Evolutionary conservation across 169 alveolate species (phyloP), one percentile per base, ranked within the genome.

Genomic region (Babesia bovis): DNA sequence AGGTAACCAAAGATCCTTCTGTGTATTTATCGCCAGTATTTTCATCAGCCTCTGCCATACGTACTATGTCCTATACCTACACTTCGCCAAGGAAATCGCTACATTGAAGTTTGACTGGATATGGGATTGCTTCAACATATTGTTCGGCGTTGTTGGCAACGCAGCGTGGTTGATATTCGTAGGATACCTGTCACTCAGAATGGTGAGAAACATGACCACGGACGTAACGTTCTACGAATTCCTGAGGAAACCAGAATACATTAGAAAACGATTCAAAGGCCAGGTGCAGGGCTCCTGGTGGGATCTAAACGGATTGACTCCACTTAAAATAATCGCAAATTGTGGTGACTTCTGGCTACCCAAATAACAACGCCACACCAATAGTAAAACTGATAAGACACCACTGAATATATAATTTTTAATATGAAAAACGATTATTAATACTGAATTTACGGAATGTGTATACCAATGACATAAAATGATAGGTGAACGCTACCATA

Each of bases 191-290:
- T 78, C 85, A 52, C 66, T 85, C 15, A 85, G 97, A 23, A 89
- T 90, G 47, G 47, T 90, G 28, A 73, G 94, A 55, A 85, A 95
- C 49, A 92, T 92, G 76, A 17, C 90, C 47, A 86, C 96, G 45
- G 91, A 93, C 70, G 93, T 93, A 32, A 93, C 97, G n/a, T 93
- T 85, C 89, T 92, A 93, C 67, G 97, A 93, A 60, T 90, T 56
- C 69, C 89, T 84, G 45, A 85, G 92, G 65, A 92, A 84, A 84
- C 94, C 92, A 30, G 77, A 63, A 42, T 35, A 53, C 49, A 42
- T 81, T 52, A 61, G 85, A 36, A 33, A 61, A 33, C 57, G 52
- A 3, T 81, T 53, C 79, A 68, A 59, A 21, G 82, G 82, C 45
- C 58, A 71, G 53, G 72, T 63, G 38, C 61, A 71, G 52, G 81